These are phyloP conservation scores for Schoenoplectus triqueter DNA, from an alignment of 202 grass and related monocot species.

Conservation along the genomic window DNA sequence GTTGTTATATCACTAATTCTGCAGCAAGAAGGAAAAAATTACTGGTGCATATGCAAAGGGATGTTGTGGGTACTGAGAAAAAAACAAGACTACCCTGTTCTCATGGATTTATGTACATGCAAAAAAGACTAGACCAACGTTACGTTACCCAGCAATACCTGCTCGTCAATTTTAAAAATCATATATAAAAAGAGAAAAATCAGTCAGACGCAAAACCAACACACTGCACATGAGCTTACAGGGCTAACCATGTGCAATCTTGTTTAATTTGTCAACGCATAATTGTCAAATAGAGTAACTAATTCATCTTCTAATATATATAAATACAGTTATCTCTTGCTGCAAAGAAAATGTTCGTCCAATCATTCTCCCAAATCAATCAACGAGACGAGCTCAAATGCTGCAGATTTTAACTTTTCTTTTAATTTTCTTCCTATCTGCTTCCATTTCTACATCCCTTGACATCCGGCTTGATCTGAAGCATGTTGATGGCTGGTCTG, in stretches of 20 bases:
- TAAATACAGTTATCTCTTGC: slow-evolving; percentile 24
- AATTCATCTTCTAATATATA: slow-evolving; percentile 26
- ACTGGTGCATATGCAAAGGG: not conserved
- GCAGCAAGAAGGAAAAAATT: not conserved
- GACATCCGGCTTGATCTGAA: slow-evolving; percentile 37
- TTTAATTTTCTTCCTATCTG: slow-evolving; percentile 27
- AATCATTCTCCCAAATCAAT: not conserved
- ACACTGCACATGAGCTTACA: slow-evolving; percentile 36
- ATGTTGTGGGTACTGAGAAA: not conserved
- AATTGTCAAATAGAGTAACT: slow-evolving; percentile 8
- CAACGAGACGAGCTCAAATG: slow-evolving; percentile 33
- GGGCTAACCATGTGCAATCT: slow-evolving; percentile 34
- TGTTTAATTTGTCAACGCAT: slow-evolving; percentile 34
- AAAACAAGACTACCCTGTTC: not conserved
- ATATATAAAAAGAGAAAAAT: slow-evolving; percentile 7
- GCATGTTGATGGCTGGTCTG: not conserved
- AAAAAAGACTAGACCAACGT: slow-evolving; percentile 12
- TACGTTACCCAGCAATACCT: not conserved
- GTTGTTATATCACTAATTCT: not conserved
- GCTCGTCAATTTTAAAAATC: not conserved
- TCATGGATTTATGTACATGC: not conserved
- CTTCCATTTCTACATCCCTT: slow-evolving; percentile 9
- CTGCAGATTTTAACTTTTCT: slow-evolving; percentile 27
- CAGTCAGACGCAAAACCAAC: slow-evolving; percentile 37
- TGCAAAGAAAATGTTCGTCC: not conserved